Evolutionary conservation across 2,329 filamentous ascomycete species (phyloP), one percentile per base, ranked within the genome.

Genomic region (Tolypocladium pustulatum): DNA sequence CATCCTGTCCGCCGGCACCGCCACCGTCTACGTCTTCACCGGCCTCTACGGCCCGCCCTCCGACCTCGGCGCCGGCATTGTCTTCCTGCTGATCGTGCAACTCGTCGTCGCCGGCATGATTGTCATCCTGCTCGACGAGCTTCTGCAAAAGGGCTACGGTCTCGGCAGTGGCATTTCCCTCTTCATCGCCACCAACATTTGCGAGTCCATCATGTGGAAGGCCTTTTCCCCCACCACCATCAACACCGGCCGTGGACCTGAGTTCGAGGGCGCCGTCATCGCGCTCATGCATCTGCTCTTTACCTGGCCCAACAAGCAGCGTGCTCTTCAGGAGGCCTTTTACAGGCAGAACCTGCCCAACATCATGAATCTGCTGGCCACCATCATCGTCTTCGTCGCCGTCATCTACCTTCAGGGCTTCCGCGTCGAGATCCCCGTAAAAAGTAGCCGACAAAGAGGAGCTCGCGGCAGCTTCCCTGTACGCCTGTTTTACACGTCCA

Each of bases 141-240:
- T 99, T 61, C 88, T 99, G 69, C 95, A 99, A 81, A 99, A 99
- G 86, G 94, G 94, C 67, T 99, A 99, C 72, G 94, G 94, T 77
- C 88, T 99, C 65, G 94, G 94, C 77, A 96, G 90, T 73, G 94
- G 94, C 79, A 99, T 99, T 75, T 97, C 93, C 54, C 89, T 99
- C 64, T 99, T 99, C 84, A 99, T 99, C 73, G 94, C 94, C 66
- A 99, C 94, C 81, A 97, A 97, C 85, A 97, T 99, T 72, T 99
- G 94, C 90, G 94, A 99, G 83, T 97, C 93, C 59, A 99, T 99
- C 76, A 89, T 99, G 80, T 99, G 94, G 94, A 97, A 97, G 84
- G 94, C 95, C 57, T 97, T 99, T 83, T 97, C 93, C 57, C 95
- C 95, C 59, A 97, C 92, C 61, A 97, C 94, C 73, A 95, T 97